Conservation (phyloP, 495 filamentous ascomycete genomes). For the Penicillium goetzii region DNA sequence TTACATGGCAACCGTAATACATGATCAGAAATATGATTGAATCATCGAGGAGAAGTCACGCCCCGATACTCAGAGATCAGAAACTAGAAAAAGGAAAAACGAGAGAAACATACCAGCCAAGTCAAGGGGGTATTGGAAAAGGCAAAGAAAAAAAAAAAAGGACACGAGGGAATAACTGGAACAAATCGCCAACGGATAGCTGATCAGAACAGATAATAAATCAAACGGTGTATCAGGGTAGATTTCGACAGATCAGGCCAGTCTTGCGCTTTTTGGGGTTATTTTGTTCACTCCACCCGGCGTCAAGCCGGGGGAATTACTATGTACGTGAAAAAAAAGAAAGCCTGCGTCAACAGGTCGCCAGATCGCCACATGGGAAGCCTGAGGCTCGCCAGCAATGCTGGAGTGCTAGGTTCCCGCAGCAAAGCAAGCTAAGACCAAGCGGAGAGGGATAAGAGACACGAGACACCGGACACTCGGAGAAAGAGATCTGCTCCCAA, state of each 20-base stretch:
- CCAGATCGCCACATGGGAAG: not conserved
- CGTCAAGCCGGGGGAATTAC: slow-evolving; percentile 24
- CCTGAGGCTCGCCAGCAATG: not conserved
- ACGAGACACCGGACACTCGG: not conserved
- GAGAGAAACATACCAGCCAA: slow-evolving; percentile 40
- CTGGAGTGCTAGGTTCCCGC: not conserved
- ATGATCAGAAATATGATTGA: slow-evolving; percentile 12
- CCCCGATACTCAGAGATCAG: slow-evolving; percentile 5
- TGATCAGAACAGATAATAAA: not conserved
- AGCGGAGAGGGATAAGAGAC: not conserved
- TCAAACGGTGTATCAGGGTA: slow-evolving; percentile 22
- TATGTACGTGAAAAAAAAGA: slow-evolving; percentile 31
- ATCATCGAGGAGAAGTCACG: not conserved
- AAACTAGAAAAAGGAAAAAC: slow-evolving; percentile 15
- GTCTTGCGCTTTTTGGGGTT: slow-evolving; percentile 16
- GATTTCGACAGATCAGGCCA: slow-evolving; percentile 11
- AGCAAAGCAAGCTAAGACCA: not conserved
- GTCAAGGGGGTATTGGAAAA: slow-evolving; percentile 41
- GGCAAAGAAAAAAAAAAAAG: slow-evolving; percentile 18
- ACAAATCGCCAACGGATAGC: slow-evolving; percentile 10
- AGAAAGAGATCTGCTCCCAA: not conserved
- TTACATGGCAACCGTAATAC: slow-evolving; percentile 12
- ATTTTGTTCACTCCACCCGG: slow-evolving; percentile 28
- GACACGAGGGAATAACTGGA: slow-evolving; percentile 12
- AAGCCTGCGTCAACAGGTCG: not conserved